Conservation (phyloP, 805 yeast species). For the Candida dajiaensis region DNA sequence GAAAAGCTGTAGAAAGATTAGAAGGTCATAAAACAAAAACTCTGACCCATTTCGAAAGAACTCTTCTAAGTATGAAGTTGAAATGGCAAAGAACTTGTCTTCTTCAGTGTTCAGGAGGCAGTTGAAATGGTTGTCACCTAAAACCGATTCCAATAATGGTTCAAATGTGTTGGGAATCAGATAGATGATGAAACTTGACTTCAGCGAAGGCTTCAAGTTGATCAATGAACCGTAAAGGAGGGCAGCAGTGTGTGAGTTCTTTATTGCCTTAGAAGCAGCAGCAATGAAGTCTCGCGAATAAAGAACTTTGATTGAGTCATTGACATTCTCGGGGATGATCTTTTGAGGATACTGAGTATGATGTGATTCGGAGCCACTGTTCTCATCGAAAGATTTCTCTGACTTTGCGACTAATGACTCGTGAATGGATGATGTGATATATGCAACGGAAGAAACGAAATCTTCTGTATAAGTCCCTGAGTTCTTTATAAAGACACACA, state of each 20-base stretch:
- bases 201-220: conserved; percentile 31
- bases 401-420: conserved; percentile 6
- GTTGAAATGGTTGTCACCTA: conserved; percentile 14
- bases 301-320: conserved; percentile 9
- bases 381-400: conserved; percentile 2
- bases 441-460: conserved; percentile 2
- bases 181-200: conserved; percentile 35
- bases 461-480: not conserved
- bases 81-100: conserved; percentile 5
- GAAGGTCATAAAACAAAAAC: conserved; percentile 30
- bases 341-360: not conserved
- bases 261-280: conserved; percentile 13
- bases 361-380: conserved; percentile 1
- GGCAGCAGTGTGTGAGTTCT: conserved; percentile 18
- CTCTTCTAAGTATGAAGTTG: conserved; percentile 1
- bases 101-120: conserved; percentile 6
- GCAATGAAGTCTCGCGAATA: conserved; percentile 23
- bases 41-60: conserved; percentile 5
- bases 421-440: conserved; percentile 5
- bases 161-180: conserved; percentile 34
- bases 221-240: conserved; percentile 29
- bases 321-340: conserved; percentile 9
- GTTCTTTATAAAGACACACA: conserved; percentile 2
- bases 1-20: conserved; percentile 52
- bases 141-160: conserved; percentile 28